Percentiles rank a stretch among this genome's conserved stretches.
These are phyloP conservation scores for Paramyrothecium roridum DNA, from an alignment of 2,329 filamentous ascomycete genomes.

Conservation along the genomic window DNA sequence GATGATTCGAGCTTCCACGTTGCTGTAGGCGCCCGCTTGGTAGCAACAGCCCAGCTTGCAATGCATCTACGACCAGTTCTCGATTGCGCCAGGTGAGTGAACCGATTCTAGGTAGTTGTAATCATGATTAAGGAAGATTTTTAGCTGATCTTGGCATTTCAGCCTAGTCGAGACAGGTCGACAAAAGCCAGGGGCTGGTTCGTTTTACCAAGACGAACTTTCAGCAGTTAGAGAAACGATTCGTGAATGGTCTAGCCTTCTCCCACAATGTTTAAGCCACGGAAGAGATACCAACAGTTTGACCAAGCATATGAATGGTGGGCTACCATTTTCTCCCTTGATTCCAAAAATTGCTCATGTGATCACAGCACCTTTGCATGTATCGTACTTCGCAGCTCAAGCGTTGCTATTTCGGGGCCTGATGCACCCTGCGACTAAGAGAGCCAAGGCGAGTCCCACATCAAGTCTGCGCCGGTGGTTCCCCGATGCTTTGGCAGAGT, in stretches of 20 bases:
- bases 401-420: slow-evolving; percentile 39
- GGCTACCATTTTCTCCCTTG: slow-evolving; percentile 10
- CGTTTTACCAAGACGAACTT: background rate
- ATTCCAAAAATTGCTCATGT: slow-evolving; percentile 11
- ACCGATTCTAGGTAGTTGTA: no score
- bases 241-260: background rate
- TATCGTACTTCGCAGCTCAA: slow-evolving; percentile 38
- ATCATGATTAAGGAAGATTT: no score
- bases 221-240: background rate
- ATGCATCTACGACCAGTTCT: slow-evolving; percentile 26
- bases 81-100: slow-evolving; percentile 30
- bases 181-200: background rate
- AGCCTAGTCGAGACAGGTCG: background rate
- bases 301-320: slow-evolving; percentile 3
- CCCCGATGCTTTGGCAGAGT: slow-evolving; percentile 27
- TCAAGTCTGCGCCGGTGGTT: slow-evolving; percentile 34
- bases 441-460: slow-evolving; percentile 30
- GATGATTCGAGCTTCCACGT: slow-evolving; percentile 26
- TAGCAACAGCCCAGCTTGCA: slow-evolving; percentile 28
- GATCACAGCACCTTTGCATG: slow-evolving; percentile 30
- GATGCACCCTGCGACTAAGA: slow-evolving; percentile 41
- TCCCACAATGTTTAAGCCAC: background rate
- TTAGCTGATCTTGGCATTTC: background rate
- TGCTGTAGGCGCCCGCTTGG: slow-evolving; percentile 33
- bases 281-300: background rate